Evolutionary conservation across 2,329 filamentous ascomycete genomes (phyloP), one percentile per base, ranked within the genome.

Genomic region (Colletotrichum sp.): DNA sequence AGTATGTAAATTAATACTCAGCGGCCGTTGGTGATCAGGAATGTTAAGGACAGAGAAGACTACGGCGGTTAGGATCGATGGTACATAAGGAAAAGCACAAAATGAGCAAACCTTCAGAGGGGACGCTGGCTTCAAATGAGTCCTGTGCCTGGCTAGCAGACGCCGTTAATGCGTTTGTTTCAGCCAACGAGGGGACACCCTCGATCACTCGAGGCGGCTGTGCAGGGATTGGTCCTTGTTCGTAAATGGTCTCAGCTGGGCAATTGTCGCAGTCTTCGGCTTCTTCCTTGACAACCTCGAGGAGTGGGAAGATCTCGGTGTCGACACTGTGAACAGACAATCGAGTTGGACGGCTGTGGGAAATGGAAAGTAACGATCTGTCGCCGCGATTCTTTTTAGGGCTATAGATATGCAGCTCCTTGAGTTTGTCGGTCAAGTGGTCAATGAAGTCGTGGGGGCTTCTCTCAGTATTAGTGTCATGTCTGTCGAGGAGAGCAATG

Each of bases 391-490:
- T 48, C 60, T 77, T 75, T 34, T 70, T 24, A 21, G 71, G 76
- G 24, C 66, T 78, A 38, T 75, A 73, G n/a, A 79, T 76, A 73
- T 83, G 83, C 65, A 86, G 80, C 71, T 82, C 81, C 73, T 81
- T 78, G 13, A 85, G 79, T 28, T 82, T 79, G n/a, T 79, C 73
- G 58, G 83, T 79, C 38, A 86, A 78, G 16, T 81, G 80, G 16
- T 85, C 83, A 66, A 83, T 70, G 70, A 76, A 76, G 26, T 78
- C 66, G 43, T 77, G 76, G 30, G 78, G 73, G 56, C 74, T 69
- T 68, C 83, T 81, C 16, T 80, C 77, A 26, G 80, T 80, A 74
- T 79, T 78, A 60, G 82, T 67, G 28, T 83, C 78, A 28, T 84
- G 76, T 30, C 83, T 80, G 65, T 78, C 73, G n/a, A 85, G 81